Evolutionary conservation across 352 stramenopile genomes (phyloP), one percentile per base, ranked within the genome.

Genomic region (Phytophthora crassamura): DNA sequence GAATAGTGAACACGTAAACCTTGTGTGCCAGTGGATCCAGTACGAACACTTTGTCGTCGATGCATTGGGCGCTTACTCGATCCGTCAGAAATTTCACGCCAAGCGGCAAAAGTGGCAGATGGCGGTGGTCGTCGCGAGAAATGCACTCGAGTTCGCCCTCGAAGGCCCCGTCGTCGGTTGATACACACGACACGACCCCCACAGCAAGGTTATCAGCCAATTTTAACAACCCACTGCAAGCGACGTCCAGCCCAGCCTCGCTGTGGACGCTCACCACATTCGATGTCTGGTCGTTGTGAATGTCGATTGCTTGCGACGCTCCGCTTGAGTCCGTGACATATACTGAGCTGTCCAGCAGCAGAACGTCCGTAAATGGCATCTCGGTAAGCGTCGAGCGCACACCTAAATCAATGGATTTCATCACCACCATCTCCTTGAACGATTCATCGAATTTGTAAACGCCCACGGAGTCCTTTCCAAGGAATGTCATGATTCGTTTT

Each of bases 201-300:
- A 84, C 25, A 6, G 83, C 63, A 28, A 90, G 51, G 6, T 67
- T 77, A 40, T 78, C 67, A 5, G 72, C 69, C 10, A 84, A 34
- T 20, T 28, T n/a, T 25, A 84, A 39, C 3, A 71, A 1, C 14
- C 49, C 43, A 34, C 49, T 80, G 33, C 25, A 46, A 10, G 14
- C 2, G 14, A 6, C n/a, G 28, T 33, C n/a, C 18, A 15, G 15
- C 41, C 59, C 52, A 35, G 15, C 4, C 6, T 28, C 22, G 48
- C 32, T 14, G 11, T 41, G 33, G 8, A 68, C 30, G 5, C 28
- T 60, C 18, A 74, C 41, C 10, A 69, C 65, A 22, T 55, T 64
- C 12, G 77, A 87, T 2, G 69, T 80, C 61, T 85, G 75, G 11
- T 82, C 67, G 18, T 69, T 87, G 16, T 66, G 63, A 10, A 77